Conservation (phyloP, 1,284 basidiomycete species). For the Ustilago shanxiensis region DNA sequence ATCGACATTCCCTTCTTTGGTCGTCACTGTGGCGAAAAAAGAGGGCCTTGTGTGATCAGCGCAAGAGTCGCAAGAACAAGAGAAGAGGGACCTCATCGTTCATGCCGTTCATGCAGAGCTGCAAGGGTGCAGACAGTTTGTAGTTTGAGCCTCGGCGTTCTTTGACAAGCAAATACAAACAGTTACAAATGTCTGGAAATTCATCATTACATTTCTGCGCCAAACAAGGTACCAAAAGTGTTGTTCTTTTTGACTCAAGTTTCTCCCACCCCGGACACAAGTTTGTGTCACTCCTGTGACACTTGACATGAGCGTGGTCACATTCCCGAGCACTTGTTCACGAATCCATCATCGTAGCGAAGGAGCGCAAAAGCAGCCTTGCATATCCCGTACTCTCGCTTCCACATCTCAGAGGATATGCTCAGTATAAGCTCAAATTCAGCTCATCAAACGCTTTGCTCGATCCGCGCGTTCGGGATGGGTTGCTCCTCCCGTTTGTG, state of each 20-base stretch:
- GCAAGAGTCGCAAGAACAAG: neutral
- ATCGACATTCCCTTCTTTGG: neutral
- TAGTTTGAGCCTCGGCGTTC: slow-evolving; percentile 39
- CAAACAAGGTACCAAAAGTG: neutral
- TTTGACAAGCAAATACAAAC: slow-evolving; percentile 10
- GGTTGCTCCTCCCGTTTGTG: neutral
- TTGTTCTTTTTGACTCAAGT: slow-evolving; percentile 14
- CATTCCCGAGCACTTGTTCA: slow-evolving; percentile 1
- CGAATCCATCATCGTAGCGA: neutral
- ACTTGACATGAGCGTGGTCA: slow-evolving; percentile 11
- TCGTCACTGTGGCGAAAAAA: neutral
- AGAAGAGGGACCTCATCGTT: slow-evolving; percentile 2
- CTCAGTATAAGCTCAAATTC: slow-evolving; percentile 1
- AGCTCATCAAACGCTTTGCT: slow-evolving; percentile 1
- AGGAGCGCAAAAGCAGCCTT: slow-evolving; percentile 2
- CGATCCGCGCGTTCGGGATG: slow-evolving; percentile 20
- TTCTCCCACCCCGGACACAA: slow-evolving; percentile 23
- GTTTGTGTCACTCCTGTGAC: slow-evolving; percentile 1
- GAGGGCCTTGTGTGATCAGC: neutral
- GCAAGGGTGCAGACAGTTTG: slow-evolving; percentile 25
- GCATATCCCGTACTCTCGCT: slow-evolving; percentile 6
- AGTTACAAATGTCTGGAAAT: neutral
- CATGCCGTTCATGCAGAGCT: slow-evolving; percentile 9
- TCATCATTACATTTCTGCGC: neutral
- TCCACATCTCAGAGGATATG: neutral